A percentile compares a stretch with the other conserved stretches of the same genome.
Conservation (phyloP, 2,329 filamentous ascomycete species). For the Sclerotiophoma versabilis region DNA sequence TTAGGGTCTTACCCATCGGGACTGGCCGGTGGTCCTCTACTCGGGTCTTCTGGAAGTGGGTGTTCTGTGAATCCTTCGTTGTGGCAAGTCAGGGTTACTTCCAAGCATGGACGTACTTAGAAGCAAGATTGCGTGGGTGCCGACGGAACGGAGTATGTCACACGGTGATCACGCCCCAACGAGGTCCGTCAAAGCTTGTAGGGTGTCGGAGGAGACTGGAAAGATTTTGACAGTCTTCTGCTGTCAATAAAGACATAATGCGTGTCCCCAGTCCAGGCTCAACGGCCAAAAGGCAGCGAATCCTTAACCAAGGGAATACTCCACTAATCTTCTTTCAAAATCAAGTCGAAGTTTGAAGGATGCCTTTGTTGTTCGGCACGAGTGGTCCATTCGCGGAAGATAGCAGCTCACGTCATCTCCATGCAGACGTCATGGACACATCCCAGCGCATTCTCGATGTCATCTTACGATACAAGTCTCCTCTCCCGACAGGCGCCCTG, state of each 20-base stretch:
- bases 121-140: not conserved
- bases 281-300: not conserved
- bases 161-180: not conserved
- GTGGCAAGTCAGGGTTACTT: slow-evolving; percentile 5
- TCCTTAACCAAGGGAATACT: not conserved
- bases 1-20: not conserved
- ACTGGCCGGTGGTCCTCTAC: not conserved
- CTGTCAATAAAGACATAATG: not conserved
- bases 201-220: not conserved
- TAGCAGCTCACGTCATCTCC: not conserved
- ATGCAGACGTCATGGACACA: not conserved
- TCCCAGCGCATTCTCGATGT: slow-evolving; percentile 20
- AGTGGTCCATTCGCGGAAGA: not conserved
- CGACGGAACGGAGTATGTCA: not conserved
- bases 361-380: slow-evolving; percentile 13
- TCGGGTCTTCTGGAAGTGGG: not conserved
- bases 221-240: not conserved
- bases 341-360: not conserved
- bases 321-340: not conserved
- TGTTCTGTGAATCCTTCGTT: not conserved
- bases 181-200: not conserved
- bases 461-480: slow-evolving; percentile 21
- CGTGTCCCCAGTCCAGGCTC: not conserved
- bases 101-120: not conserved
- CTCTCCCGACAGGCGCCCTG: slow-evolving; percentile 12